Percentiles rank a stretch among this genome's conserved stretches.
Evolutionary conservation across 2,329 filamentous ascomycete genomes (phyloP).

Genomic region (Colletotrichum trifolii): DNA sequence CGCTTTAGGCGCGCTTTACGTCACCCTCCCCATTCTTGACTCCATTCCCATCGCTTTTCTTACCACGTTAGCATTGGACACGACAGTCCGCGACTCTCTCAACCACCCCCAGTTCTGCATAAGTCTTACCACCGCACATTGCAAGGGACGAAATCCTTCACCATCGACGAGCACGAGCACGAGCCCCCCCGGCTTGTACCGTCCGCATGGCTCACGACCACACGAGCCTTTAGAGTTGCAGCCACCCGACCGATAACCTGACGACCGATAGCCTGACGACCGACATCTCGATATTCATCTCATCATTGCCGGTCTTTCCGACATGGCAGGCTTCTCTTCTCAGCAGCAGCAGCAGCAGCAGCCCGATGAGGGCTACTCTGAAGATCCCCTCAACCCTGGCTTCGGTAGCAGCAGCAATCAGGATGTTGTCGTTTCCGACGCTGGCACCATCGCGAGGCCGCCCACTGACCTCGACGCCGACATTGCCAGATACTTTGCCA

Average conservation of each 20-base stretch:
- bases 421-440: constrained; percentile 41
- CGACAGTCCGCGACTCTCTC: no score
- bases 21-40: background rate
- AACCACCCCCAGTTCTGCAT: no score
- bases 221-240: constrained; percentile 24
- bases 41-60: background rate
- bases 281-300: background rate
- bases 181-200: constrained; percentile 22
- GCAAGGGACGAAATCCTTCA: no score
- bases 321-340: constrained; percentile 45
- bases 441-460: constrained; percentile 37
- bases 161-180: constrained; percentile 8
- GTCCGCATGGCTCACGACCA: constrained; percentile 29
- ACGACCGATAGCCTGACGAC: background rate
- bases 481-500: constrained; percentile 61
- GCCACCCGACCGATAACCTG: constrained; percentile 1
- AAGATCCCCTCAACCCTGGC: constrained; percentile 70
- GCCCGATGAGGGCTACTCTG: constrained; percentile 89
- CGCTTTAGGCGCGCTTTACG: constrained; percentile 5
- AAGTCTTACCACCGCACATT: no score
- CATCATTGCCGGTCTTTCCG: background rate
- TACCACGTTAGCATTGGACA: no score
- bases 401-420: constrained; percentile 40
- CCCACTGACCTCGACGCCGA: constrained; percentile 50
- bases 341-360: constrained; percentile 77